Evolutionary conservation across 345 rosid species (phyloP).

Genomic region (Streptanthus diversifolius): DNA sequence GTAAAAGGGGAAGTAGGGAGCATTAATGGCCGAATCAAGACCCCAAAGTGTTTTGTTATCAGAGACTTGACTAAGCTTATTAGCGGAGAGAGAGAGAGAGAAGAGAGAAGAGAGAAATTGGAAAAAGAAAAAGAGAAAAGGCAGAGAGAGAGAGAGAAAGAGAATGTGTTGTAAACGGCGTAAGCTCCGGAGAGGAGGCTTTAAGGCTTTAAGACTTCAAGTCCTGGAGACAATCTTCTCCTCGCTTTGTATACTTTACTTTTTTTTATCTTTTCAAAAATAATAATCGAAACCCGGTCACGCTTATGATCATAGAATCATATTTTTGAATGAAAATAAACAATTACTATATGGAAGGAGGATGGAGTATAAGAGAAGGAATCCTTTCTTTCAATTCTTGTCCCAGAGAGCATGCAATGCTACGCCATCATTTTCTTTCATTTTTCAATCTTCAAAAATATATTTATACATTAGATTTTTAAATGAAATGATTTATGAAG

Average conservation of each 20-base stretch:
- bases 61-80: background rate
- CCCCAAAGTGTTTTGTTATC: background rate
- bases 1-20: constrained; percentile 10
- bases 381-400: constrained; percentile 27
- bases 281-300: background rate
- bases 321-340: background rate
- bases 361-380: constrained; percentile 30
- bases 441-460: too few species aligned
- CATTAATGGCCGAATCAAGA: constrained; percentile 19
- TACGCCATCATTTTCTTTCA: constrained; percentile 14
- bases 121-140: background rate
- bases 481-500: background rate
- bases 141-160: background rate
- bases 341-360: too few species aligned
- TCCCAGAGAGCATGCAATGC: constrained; percentile 33
- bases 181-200: constrained; percentile 11
- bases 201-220: constrained; percentile 11
- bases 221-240: constrained; percentile 11
- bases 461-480: too few species aligned
- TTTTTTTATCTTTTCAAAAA: background rate
- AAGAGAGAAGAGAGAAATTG: background rate
- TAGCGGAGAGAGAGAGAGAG: background rate
- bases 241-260: background rate
- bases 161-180: background rate
- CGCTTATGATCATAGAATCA: constrained; percentile 11